Conservation (phyloP, 257 asterid genomes). For the Jaltomata sinuosa region DNA sequence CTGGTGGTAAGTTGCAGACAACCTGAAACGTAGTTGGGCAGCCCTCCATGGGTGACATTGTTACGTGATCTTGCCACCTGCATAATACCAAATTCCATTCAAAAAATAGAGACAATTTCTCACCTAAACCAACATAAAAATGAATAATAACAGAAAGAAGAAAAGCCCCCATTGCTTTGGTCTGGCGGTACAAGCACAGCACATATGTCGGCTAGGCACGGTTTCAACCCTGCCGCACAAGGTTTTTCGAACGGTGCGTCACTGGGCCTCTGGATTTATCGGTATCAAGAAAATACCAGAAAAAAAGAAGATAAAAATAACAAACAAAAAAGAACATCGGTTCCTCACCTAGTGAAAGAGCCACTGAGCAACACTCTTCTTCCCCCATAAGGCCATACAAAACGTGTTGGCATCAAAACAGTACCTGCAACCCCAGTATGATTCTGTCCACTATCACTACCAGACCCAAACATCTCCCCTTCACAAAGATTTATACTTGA, state of each 20-base stretch:
- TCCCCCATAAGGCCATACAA: conserved; percentile 78
- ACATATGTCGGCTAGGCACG: not conserved
- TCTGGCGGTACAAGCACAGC: not conserved
- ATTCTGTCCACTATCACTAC: conserved; percentile 26
- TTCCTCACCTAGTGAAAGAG: conserved; percentile 53
- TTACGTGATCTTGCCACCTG: conserved; percentile 55
- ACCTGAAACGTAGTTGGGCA: conserved; percentile 70
- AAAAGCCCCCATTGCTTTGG: not conserved
- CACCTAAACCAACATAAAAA: not conserved
- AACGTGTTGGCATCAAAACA: conserved; percentile 42
- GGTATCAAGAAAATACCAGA: not conserved
- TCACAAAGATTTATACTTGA: not conserved
- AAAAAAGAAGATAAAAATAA: not conserved
- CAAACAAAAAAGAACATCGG: conserved; percentile 4
- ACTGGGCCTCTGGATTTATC: not conserved
- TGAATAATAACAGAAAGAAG: not conserved
- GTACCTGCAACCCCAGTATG: conserved; percentile 20
- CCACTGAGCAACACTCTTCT: conserved; percentile 58
- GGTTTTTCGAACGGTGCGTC: too few relatives aligned
- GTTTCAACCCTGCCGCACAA: not conserved
- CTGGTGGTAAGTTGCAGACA: conserved; percentile 44
- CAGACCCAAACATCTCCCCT: conserved; percentile 36
- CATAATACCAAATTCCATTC: conserved; percentile 8
- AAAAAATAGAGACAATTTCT: not conserved
- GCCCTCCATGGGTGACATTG: conserved; percentile 70